Conservation (phyloP, 2,329 filamentous ascomycete genomes). For the Fusarium circinatum region DNA sequence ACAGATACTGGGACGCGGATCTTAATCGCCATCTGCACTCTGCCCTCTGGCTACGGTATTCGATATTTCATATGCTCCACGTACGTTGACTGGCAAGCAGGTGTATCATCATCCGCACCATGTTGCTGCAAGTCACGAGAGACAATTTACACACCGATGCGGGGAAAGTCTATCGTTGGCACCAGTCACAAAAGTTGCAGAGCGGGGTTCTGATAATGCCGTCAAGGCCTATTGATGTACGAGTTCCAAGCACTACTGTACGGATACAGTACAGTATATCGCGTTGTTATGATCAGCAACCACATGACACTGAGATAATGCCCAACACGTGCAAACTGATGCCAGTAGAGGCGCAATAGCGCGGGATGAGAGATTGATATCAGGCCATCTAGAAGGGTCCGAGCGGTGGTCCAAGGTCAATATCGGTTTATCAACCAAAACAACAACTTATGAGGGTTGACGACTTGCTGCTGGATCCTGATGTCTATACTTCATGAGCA, state of each 20-base stretch:
- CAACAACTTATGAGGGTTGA: neutral
- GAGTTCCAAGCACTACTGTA: neutral
- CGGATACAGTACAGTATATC: neutral
- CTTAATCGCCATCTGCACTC: conserved; percentile 31
- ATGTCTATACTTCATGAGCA: neutral
- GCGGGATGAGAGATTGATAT: conserved; percentile 4
- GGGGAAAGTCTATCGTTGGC: conserved; percentile 27
- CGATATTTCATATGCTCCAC: neutral
- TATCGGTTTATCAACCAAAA: neutral
- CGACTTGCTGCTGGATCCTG: neutral
- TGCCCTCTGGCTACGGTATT: neutral
- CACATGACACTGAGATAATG: conserved; percentile 39
- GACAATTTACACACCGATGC: conserved; percentile 21
- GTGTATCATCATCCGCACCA: conserved; percentile 11
- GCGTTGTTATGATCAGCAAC: conserved; percentile 26
- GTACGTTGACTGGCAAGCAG: conserved; percentile 1
- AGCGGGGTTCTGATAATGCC: conserved; percentile 22
- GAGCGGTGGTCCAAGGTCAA: conserved; percentile 15
- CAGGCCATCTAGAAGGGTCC: conserved; percentile 11
- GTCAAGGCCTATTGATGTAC: conserved; percentile 13
- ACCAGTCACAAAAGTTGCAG: conserved; percentile 16
- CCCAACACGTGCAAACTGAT: conserved; percentile 19
- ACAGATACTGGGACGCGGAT: conserved; percentile 26
- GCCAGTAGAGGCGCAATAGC: conserved; percentile 9
- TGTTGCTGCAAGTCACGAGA: conserved; percentile 31